Evolutionary conservation across 331 rosid genomes (phyloP).

Genomic region (Pyrus hybrid): DNA sequence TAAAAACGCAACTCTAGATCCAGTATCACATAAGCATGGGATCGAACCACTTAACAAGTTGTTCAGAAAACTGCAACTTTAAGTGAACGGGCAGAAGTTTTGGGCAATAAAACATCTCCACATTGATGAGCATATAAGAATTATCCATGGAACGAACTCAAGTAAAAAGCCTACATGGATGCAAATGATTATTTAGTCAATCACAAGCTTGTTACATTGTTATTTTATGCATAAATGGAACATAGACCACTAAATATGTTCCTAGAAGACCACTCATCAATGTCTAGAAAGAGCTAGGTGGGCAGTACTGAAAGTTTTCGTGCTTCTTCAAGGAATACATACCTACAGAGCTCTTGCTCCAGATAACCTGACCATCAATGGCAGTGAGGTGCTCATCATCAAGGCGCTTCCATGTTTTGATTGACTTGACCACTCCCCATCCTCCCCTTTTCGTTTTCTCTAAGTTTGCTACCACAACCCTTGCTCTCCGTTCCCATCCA

Average conservation of each 20-base stretch:
- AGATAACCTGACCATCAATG: conserved; percentile 50
- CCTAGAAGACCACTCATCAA: not conserved
- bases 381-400: conserved; percentile 57
- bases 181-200: too few relatives aligned
- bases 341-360: conserved; percentile 63
- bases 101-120: not conserved
- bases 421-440: conserved; percentile 67
- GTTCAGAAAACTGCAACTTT: not conserved
- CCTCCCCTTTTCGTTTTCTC: conserved; percentile 42
- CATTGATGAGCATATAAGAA: too few relatives aligned
- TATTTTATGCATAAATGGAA: not conserved
- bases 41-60: not conserved
- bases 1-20: not conserved
- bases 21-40: not conserved
- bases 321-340: conserved; percentile 14
- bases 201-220: too few relatives aligned
- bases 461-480: conserved; percentile 61
- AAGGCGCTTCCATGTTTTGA: conserved; percentile 82
- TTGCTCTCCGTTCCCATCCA: conserved; percentile 85
- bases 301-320: not conserved
- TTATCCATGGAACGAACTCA: too few relatives aligned
- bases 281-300: not conserved
- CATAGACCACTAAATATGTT: not conserved
- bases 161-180: too few relatives aligned
- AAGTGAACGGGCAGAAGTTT: not conserved